phyloP scores from a whole-genome alignment of 306 rosid species.

The Castanospermum australe region DNA sequence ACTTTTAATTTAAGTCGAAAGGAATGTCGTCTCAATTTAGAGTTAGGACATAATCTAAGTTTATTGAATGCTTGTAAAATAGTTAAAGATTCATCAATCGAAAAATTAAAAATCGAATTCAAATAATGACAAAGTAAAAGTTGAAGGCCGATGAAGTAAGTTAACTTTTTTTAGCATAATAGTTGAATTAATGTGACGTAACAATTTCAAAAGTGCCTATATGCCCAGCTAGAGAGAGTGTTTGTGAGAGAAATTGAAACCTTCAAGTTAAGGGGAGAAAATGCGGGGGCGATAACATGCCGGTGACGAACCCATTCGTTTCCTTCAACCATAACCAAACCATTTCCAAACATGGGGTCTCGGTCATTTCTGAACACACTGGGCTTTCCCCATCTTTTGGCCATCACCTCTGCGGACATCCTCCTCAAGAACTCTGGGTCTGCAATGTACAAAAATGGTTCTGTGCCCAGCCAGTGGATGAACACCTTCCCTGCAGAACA shows the following conservation, averaged over 20 bases:
- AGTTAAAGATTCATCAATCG: no score
- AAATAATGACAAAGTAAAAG: no score
- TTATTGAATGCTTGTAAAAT: no score
- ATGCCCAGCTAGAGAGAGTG: neutral
- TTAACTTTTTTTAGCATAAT: neutral
- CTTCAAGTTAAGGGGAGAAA: slow-evolving; percentile 53
- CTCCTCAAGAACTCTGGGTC: slow-evolving; percentile 57
- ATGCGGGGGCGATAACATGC: slow-evolving; percentile 59
- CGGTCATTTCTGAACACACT: slow-evolving; percentile 54
- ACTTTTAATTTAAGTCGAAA: no score
- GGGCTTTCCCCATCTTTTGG: slow-evolving; percentile 66
- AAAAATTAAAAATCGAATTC: no score
- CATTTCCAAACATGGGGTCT: slow-evolving; percentile 64
- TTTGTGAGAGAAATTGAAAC: neutral
- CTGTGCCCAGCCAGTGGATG: slow-evolving; percentile 67
- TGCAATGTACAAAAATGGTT: slow-evolving; percentile 62
- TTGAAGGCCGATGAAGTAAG: no score
- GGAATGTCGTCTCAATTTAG: no score
- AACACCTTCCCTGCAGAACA: slow-evolving; percentile 53
- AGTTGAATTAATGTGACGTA: neutral
- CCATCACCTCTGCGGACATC: slow-evolving; percentile 49
- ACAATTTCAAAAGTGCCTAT: no score
- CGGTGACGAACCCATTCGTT: slow-evolving; percentile 64
- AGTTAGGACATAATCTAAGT: no score
- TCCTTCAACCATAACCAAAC: slow-evolving; percentile 60